Conservation (phyloP, 2,329 filamentous ascomycete species). For the Albifimbria verrucaria region DNA sequence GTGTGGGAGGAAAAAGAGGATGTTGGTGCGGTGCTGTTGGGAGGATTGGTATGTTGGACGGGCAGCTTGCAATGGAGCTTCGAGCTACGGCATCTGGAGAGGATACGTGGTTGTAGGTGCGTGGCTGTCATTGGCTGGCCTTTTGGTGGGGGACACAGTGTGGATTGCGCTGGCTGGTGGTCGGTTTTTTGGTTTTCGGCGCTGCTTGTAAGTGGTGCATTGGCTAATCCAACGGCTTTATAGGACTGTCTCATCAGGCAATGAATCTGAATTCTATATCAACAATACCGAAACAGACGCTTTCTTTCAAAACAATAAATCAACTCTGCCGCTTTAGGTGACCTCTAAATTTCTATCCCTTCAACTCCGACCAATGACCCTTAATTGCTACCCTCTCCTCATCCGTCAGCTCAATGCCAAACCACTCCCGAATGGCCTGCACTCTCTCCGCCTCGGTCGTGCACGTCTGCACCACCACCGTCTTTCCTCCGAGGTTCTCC, state of each 20-base stretch:
- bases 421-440: conserved; percentile 45
- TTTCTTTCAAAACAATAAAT: not conserved
- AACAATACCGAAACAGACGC: too few species aligned
- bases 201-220: too few species aligned
- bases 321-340: not conserved
- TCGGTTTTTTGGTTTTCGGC: not conserved
- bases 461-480: conserved; percentile 42
- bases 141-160: not conserved
- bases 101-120: conserved; percentile 20
- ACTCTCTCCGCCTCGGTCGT: conserved; percentile 51
- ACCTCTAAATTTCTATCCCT: conserved; percentile 1
- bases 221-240: too few species aligned
- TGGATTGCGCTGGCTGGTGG: not conserved
- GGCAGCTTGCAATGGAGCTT: conserved; percentile 25
- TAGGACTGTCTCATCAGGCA: too few species aligned
- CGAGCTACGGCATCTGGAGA: conserved; percentile 1
- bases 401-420: conserved; percentile 47
- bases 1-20: conserved; percentile 18
- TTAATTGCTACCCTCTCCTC: conserved; percentile 49
- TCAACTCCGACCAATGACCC: conserved; percentile 46
- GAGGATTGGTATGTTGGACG: conserved; percentile 12
- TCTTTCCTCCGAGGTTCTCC: conserved; percentile 47
- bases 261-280: too few species aligned
- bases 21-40: conserved; percentile 15
- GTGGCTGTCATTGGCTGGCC: conserved; percentile 12